phyloP scores from a whole-genome alignment of 768 basidiomycete species.

The Filobasidium wieringae region DNA sequence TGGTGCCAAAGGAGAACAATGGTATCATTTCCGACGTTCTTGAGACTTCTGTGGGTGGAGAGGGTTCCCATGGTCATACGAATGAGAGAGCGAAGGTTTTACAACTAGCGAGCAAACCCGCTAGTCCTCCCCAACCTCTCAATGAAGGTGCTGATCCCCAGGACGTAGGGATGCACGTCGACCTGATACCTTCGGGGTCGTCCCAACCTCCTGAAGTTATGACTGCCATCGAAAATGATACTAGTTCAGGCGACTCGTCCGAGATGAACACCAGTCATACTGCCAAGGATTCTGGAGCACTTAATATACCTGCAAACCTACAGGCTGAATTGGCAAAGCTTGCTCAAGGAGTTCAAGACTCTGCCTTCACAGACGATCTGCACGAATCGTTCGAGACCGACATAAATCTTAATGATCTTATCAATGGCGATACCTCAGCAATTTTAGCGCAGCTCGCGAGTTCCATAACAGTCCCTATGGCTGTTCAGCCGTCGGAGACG shows the following conservation, averaged over 20 bases:
- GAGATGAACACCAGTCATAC: conserved; percentile 28
- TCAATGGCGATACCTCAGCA: conserved; percentile 31
- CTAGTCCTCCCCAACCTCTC: too few relatives aligned
- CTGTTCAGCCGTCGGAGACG: conserved; percentile 19
- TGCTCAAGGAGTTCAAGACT: conserved; percentile 20
- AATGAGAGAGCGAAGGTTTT: too few relatives aligned
- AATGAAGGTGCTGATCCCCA: too few relatives aligned
- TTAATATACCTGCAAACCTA: neutral
- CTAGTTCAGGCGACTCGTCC: conserved; percentile 22
- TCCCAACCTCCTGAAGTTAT: too few relatives aligned
- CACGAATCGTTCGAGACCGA: neutral
- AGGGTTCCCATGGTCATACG: too few relatives aligned
- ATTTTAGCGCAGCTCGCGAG: neutral
- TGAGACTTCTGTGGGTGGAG: too few relatives aligned
- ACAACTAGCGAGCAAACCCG: too few relatives aligned
- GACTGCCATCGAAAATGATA: too few relatives aligned
- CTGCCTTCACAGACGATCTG: neutral
- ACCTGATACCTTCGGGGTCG: too few relatives aligned
- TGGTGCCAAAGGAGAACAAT: too few relatives aligned
- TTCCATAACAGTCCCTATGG: conserved; percentile 1
- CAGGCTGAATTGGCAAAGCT: conserved; percentile 16
- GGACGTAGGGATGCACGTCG: too few relatives aligned
- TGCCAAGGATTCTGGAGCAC: conserved; percentile 4
- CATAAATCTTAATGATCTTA: conserved; percentile 6
- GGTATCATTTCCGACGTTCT: too few relatives aligned